These are phyloP conservation scores for Deinandra increscens DNA, from an alignment of 129 eudicot genomes.

Conservation along the genomic window DNA sequence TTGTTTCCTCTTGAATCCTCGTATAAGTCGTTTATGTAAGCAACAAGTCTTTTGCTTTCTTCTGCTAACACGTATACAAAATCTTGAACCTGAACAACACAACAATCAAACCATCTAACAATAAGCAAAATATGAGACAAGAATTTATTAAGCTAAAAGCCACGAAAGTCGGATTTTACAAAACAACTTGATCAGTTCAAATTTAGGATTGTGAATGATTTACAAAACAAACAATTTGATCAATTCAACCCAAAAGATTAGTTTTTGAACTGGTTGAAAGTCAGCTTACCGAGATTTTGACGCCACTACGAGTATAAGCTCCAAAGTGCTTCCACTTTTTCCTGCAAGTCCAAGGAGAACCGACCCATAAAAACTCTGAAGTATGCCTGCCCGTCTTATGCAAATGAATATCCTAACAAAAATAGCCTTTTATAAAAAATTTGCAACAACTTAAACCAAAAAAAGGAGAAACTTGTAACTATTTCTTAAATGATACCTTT, in stretches of 20 bases:
- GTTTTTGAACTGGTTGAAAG: not conserved
- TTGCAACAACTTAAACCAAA: not conserved
- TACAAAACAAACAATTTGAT: too few relatives aligned
- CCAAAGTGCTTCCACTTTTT: constrained; percentile 69
- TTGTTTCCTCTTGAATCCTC: constrained; percentile 75
- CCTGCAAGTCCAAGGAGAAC: constrained; percentile 61
- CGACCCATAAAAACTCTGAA: constrained; percentile 59
- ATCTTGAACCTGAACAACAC: constrained; percentile 51
- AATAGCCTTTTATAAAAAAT: not conserved
- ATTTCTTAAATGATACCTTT: constrained; percentile 33
- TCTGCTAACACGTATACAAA: constrained; percentile 86
- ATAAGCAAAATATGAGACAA: not conserved
- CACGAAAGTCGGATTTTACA: too few relatives aligned
- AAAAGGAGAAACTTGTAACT: not conserved
- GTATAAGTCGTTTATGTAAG: constrained; percentile 80
- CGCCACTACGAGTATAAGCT: constrained; percentile 59
- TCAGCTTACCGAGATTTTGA: constrained; percentile 58
- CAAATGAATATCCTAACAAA: constrained; percentile 32
- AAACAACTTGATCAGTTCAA: too few relatives aligned
- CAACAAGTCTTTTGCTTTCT: constrained; percentile 71
- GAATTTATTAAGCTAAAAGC: not conserved
- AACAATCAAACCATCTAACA: constrained; percentile 11
- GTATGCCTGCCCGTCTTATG: constrained; percentile 21
- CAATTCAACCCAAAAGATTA: not conserved
- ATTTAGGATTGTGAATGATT: too few relatives aligned